Evolutionary conservation across 2,329 filamentous ascomycete species (phyloP), one percentile per base, ranked within the genome.

Genomic region (Trichoderma koningii): DNA sequence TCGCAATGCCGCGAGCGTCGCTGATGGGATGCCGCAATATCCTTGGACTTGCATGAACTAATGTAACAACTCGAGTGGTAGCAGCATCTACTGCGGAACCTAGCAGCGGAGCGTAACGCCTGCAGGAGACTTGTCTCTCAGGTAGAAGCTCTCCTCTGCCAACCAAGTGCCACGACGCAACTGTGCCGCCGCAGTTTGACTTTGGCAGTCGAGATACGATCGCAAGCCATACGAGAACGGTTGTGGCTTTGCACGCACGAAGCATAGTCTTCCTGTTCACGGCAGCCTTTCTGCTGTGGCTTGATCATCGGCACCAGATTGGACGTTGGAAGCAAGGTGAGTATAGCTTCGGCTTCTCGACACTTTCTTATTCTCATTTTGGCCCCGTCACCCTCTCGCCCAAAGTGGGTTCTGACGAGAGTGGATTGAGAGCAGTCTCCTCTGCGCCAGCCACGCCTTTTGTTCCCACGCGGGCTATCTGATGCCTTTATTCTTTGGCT

Each of bases 1-100:
- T 38, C 42, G 50, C 41, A 53, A 55, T 47, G 51, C 60, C 60
- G 52, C 57, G 23, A 51, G 56, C 28, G 45, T 56, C 62, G 21
- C 51, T 55, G 34, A 64, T 51, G 38, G 47, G 55, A 57, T 57
- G 34, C 38, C 55, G 55, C 48, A 48, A 65, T 30, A 60, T 65
- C 55, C 55, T 57, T 60, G 55, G 45, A 57, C 63, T 44, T 65
- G 63, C 63, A 65, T 60, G 61, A 64, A 64, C 52, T 64, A 64
- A 64, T 50, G 57, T 61, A 61, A 59, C 55, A 59, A 61, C 57
- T 61, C 30, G 57, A 28, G 57, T 61, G 9, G 30, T 7, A 30
- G 30, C 30, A 60, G 57, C 26, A 61, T 23, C 45, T 61, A 61
- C 57, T 23, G 47, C 51, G 30, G 50, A 30, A 64, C 51, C 51